A percentile compares a stretch with the other conserved stretches of the same genome.
These are phyloP conservation scores for Kodamaea kaohsiungensis DNA, from an alignment of 805 yeast genomes.

Conservation along the genomic window DNA sequence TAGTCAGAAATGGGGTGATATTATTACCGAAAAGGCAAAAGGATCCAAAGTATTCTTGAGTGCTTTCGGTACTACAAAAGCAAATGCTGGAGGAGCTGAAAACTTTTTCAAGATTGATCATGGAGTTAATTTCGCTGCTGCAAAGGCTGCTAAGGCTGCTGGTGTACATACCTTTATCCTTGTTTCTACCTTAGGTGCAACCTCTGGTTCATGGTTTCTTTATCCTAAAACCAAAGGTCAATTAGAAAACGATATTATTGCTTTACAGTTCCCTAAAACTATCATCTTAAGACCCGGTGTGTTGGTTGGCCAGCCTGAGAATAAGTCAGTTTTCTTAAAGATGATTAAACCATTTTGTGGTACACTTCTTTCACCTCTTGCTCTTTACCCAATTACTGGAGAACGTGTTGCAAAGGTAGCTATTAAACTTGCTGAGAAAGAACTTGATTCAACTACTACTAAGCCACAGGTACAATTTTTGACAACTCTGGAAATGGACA, in stretches of 20 bases:
- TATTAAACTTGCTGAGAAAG: background rate
- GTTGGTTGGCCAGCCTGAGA: conserved; percentile 53
- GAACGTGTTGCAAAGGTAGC: background rate
- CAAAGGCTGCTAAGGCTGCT: conserved; percentile 68
- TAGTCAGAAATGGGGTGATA: conserved; percentile 49
- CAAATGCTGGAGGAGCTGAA: conserved; percentile 72
- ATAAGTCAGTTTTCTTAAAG: too few species aligned
- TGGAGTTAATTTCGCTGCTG: conserved; percentile 66
- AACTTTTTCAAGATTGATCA: conserved; percentile 71
- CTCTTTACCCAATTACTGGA: background rate
- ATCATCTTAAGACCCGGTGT: conserved; percentile 79
- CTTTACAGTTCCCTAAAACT: conserved; percentile 65
- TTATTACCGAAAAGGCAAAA: conserved; percentile 32
- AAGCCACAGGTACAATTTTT: background rate
- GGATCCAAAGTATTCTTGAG: conserved; percentile 46
- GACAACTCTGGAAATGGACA: background rate
- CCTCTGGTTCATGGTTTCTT: conserved; percentile 51
- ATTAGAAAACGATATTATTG: conserved; percentile 65
- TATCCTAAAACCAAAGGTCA: conserved; percentile 74
- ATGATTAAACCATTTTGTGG: too few species aligned
- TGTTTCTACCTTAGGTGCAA: conserved; percentile 66
- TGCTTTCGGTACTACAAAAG: conserved; percentile 75
- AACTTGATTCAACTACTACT: background rate
- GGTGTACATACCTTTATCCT: conserved; percentile 71
- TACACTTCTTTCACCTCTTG: conserved; percentile 8